Evolutionary conservation across 2,329 filamentous ascomycete species (phyloP), one percentile per base, ranked within the genome.

Genomic region (Microsporum ferrugineum): DNA sequence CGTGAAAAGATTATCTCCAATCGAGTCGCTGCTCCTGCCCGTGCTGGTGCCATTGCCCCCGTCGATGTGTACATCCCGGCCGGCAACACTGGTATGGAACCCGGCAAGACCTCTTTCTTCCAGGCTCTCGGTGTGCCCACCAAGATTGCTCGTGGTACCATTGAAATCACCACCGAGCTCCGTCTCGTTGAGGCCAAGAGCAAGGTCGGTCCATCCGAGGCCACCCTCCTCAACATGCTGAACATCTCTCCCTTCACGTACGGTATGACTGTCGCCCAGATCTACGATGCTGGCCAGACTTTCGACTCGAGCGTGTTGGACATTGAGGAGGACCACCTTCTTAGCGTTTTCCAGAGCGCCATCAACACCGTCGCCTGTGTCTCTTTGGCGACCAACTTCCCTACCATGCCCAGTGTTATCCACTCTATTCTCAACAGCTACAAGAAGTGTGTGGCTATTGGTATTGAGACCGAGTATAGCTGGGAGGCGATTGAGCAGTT

Each of bases 111-210:
- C 75, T 97, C 94, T 77, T 99, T 99, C 91, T 99, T 99, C 91
- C 94, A 99, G 88, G 94, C 94, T 74, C 94, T 99, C 80, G 92
- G 92, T 90, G 91, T 99, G 77, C 94, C 94, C 77, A 99, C 94
- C 86, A 99, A 99, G 91, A 99, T 99, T 82, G 94, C 94, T 77
- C 94, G 94, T 95, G 95, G 94, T 95, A 99, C 94, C 82, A 99
- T 99, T 82, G 94, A 99, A 89, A 99, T 99, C 77, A 96, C 91
- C 67, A 83, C 87, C 73, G 94, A 99, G 77, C 84, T 99, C 73
- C 97, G 96, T 89, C 89, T 99, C 78, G 88, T 97, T 75, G 91
- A 96, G 84, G 85, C 89, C 68, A 86, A 87, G 71, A 82, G 62
- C 84, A 97, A 96, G 85, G 95, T 99, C 83, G 94, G 95, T 79